Evolutionary conservation across 2,329 filamentous ascomycete species (phyloP).

Genomic region (Colletotrichum filicis): DNA sequence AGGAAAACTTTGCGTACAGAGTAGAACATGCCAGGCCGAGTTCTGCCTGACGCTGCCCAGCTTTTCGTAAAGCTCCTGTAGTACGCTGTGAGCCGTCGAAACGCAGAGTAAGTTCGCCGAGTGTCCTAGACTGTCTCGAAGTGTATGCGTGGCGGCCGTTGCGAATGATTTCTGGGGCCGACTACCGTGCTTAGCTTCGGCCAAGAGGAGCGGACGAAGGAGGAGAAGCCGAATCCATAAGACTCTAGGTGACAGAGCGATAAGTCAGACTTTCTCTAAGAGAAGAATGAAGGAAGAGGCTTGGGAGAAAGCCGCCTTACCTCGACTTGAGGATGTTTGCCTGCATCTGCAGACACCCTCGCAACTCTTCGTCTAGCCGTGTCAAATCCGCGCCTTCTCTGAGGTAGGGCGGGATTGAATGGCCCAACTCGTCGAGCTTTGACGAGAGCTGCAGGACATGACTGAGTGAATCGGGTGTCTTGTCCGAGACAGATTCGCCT

Average conservation of each 20-base stretch:
- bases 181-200: neutral
- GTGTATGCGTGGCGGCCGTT: neutral
- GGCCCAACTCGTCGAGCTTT: neutral
- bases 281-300: too few relatives aligned
- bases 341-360: slow-evolving; percentile 10
- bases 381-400: neutral
- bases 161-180: neutral
- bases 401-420: neutral
- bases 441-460: neutral
- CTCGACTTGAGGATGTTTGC: slow-evolving; percentile 21
- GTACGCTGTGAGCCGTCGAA: slow-evolving; percentile 1
- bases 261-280: neutral
- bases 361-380: neutral
- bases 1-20: neutral
- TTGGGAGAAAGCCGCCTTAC: neutral
- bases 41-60: slow-evolving; percentile 10
- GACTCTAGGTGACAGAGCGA: neutral
- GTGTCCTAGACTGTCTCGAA: neutral
- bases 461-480: neutral
- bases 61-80: slow-evolving; percentile 13
- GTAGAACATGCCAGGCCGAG: slow-evolving; percentile 11
- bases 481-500: neutral
- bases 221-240: slow-evolving; percentile 10
- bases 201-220: neutral
- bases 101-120: slow-evolving; percentile 7